phyloP scores from a whole-genome alignment of 495 filamentous ascomycete species.

The Chaetomium cochliodes region DNA sequence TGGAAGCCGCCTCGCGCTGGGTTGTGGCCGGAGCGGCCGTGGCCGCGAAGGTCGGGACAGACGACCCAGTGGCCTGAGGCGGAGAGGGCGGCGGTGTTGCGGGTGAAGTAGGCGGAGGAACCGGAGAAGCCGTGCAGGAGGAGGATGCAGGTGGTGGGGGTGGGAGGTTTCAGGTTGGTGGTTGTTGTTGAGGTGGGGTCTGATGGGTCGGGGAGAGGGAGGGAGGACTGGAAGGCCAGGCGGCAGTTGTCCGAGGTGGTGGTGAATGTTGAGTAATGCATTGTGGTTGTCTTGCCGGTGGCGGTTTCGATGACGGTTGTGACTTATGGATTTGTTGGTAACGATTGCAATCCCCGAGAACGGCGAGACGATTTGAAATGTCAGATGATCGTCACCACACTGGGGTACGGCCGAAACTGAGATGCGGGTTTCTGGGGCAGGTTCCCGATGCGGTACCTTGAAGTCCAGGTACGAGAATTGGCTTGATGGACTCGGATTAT shows the following conservation, averaged over 20 bases:
- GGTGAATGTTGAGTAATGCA: slow-evolving; percentile 30
- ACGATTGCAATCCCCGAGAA: background rate
- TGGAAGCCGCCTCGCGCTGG: slow-evolving; percentile 41
- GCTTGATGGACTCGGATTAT: too few species aligned
- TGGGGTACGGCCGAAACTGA: too few species aligned
- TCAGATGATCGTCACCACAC: too few species aligned
- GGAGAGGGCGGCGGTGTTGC: slow-evolving; percentile 36
- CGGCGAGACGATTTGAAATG: background rate
- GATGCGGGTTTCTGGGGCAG: too few species aligned
- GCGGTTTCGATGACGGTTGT: background rate
- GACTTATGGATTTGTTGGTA: background rate
- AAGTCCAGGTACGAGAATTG: too few species aligned
- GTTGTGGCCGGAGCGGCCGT: slow-evolving; percentile 39
- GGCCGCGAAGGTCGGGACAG: slow-evolving; percentile 47
- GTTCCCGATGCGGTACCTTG: too few species aligned
- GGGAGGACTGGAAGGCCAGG: slow-evolving; percentile 38
- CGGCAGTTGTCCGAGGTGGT: slow-evolving; percentile 37
- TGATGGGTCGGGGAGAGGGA: slow-evolving; percentile 3
- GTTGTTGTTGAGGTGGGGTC: background rate
- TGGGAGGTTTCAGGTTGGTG: slow-evolving; percentile 1
- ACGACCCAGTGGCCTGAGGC: slow-evolving; percentile 36
- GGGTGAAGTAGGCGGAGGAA: slow-evolving; percentile 43
- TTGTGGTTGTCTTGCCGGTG: slow-evolving; percentile 10
- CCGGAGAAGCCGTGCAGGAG: slow-evolving; percentile 51
- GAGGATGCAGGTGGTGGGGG: slow-evolving; percentile 30